Conservation (phyloP, 2,329 filamentous ascomycete species). For the Verticillium zaregamsianum region DNA sequence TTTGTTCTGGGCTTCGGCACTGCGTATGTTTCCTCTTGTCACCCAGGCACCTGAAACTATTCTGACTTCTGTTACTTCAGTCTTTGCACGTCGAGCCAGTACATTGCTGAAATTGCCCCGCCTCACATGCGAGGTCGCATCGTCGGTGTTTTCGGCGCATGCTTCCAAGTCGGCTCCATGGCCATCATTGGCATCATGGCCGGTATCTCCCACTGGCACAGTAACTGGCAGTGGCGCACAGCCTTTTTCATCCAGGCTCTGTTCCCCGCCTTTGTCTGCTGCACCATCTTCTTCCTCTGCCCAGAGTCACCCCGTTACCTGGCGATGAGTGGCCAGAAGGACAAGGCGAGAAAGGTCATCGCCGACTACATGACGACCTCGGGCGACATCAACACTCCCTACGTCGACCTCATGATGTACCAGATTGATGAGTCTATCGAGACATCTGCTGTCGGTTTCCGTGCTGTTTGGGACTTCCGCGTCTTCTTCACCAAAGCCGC, state of each 20-base stretch:
- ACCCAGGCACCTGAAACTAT: no score
- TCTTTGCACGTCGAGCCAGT: slow-evolving; percentile 21
- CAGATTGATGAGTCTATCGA: slow-evolving; percentile 42
- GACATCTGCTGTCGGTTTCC: slow-evolving; percentile 28
- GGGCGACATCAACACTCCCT: slow-evolving; percentile 31
- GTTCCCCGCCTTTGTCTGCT: slow-evolving; percentile 29
- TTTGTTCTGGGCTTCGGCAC: slow-evolving; percentile 52
- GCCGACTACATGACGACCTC: slow-evolving; percentile 34
- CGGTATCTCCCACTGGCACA: slow-evolving; percentile 30
- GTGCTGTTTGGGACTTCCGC: slow-evolving; percentile 38
- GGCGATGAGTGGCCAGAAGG: slow-evolving; percentile 28
- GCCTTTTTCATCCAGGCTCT: slow-evolving; percentile 39
- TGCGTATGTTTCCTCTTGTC: slow-evolving; percentile 3
- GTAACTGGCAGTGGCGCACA: slow-evolving; percentile 31
- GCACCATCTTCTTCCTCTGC: slow-evolving; percentile 26
- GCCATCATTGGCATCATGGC: slow-evolving; percentile 38
- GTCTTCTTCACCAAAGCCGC: slow-evolving; percentile 40
- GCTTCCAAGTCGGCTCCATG: slow-evolving; percentile 39
- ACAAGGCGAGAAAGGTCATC: slow-evolving; percentile 28
- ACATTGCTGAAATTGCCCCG: slow-evolving; percentile 22
- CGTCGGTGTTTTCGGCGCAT: slow-evolving; percentile 42
- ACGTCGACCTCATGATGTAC: slow-evolving; percentile 33
- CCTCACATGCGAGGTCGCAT: slow-evolving; percentile 33
- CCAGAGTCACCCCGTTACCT: slow-evolving; percentile 39
- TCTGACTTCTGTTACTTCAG: not conserved